Percentiles rank a stretch among this genome's conserved stretches.
Evolutionary conservation across 805 yeast species (phyloP).

Genomic region (Schwanniomyces sp.): DNA sequence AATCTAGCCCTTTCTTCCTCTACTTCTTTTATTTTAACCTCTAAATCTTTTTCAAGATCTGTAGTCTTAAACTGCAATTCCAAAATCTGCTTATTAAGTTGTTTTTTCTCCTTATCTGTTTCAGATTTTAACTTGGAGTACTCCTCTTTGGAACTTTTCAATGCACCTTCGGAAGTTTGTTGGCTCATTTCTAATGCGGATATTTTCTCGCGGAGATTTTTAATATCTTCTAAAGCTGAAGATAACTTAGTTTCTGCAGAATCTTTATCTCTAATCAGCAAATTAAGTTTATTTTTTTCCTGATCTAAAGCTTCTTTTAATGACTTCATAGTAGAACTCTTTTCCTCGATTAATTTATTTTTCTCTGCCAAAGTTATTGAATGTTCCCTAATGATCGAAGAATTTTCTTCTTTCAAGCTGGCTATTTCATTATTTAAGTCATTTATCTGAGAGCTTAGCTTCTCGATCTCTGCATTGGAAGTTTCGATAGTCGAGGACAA

Average conservation of each 20-base stretch:
- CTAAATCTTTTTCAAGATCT: conserved; percentile 30
- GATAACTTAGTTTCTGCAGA: not conserved
- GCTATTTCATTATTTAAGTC: conserved; percentile 2
- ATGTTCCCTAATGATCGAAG: not conserved
- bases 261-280: conserved; percentile 4
- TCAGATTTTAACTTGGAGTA: conserved; percentile 12
- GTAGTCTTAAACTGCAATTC: conserved; percentile 26
- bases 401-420: conserved; percentile 3
- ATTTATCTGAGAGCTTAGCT: not conserved
- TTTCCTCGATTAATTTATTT: not conserved
- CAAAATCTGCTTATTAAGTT: conserved; percentile 13
- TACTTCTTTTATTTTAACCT: conserved; percentile 40
- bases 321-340: not conserved
- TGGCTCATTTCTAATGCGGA: conserved; percentile 3
- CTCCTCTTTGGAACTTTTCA: conserved; percentile 6
- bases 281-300: not conserved
- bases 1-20: conserved; percentile 51
- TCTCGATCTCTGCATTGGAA: not conserved
- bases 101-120: conserved; percentile 16
- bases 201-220: not conserved
- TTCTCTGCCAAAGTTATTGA: not conserved
- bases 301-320: not conserved
- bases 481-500: not conserved
- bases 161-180: not conserved
- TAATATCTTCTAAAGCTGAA: conserved; percentile 3